Evolutionary conservation across 768 basidiomycete species (phyloP), one percentile per base, ranked within the genome.

Genomic region (Auricularia heimuer): DNA sequence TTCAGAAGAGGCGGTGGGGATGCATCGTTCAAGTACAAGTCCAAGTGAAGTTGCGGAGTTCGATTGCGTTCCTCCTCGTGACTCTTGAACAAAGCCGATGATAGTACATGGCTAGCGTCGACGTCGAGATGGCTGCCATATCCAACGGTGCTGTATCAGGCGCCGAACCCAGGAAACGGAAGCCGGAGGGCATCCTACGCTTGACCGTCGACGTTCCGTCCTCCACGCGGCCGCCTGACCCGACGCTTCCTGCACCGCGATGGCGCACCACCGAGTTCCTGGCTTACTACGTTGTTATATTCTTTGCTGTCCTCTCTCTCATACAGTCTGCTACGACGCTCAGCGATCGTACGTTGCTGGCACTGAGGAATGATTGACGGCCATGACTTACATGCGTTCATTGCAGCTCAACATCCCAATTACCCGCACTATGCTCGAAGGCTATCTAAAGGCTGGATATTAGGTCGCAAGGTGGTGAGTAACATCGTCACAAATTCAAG

Each of bases 251-350:
- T 2, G 78, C 79, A 2, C 69, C 89, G 29, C 77, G 90, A 76
- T 98, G 95, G 96, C 77, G 74, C 54, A 89, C 91, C 0, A 73
- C 77, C 10, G 97, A 98, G 73, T 98, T 96, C 77, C 78, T 29
- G 29, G 29, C 2, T 29, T 29, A 29, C 29, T 29, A 29, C 29
- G 29, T 29, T 29, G 29, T 29, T 29, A 29, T 83, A 68, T 69
- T 88, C 47, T 98, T 98, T 75, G 85, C 79, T 67, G 67, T 85
- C 37, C 78, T 87, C 2, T 83, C 86, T 12, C 71, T 78, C 14
- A 76, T 82, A 3, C 91, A 86, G 83, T 78, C 89, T 67, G 90
- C 92, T 0, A 78, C 90, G 29, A 77, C 78, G 29, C 72, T 95
- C 68, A 95, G 94, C 72, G 80, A 77, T 64, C 69, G 95, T 97